Conservation (phyloP, 2,329 filamentous ascomycete species). For the Monosporascus ibericus region DNA sequence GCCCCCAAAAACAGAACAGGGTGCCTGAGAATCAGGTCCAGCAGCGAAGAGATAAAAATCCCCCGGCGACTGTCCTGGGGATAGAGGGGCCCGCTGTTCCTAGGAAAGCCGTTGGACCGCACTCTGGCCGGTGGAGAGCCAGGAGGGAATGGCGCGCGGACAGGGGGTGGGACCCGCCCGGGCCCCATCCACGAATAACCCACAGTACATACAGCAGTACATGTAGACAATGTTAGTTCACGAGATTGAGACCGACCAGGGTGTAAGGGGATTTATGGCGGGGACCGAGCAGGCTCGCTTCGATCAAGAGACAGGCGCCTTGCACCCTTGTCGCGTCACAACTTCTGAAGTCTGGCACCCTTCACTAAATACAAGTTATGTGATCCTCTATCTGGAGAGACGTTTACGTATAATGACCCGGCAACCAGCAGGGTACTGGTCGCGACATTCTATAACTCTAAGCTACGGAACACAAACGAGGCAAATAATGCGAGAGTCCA, state of each 20-base stretch:
- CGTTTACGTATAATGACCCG: no score
- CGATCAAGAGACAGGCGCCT: slow-evolving; percentile 8
- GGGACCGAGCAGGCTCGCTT: slow-evolving; percentile 35
- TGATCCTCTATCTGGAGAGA: no score
- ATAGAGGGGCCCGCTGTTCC: slow-evolving; percentile 35
- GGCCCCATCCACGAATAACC: no score
- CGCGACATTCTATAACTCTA: no score
- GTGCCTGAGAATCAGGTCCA: slow-evolving; percentile 18
- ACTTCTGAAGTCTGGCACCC: no score
- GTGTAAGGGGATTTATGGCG: slow-evolving; percentile 14
- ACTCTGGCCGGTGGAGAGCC: slow-evolving; percentile 26
- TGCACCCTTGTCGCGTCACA: no score
- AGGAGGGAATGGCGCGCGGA: slow-evolving; percentile 34
- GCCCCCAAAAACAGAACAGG: slow-evolving; percentile 17
- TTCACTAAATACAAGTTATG: no score
- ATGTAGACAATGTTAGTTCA: slow-evolving; percentile 36
- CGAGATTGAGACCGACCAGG: slow-evolving; percentile 38
- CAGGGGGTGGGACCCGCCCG: slow-evolving; percentile 18
- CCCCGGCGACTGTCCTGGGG: slow-evolving; percentile 34
- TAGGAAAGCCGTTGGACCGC: slow-evolving; percentile 42
- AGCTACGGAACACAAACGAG: no score
- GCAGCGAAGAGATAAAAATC: slow-evolving; percentile 38
- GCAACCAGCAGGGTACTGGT: no score
- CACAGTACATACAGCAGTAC: slow-evolving; percentile 6
- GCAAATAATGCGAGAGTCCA: no score